Evolutionary conservation across 495 filamentous ascomycete genomes (phyloP).

Genomic region (Lepidopterella palustris): DNA sequence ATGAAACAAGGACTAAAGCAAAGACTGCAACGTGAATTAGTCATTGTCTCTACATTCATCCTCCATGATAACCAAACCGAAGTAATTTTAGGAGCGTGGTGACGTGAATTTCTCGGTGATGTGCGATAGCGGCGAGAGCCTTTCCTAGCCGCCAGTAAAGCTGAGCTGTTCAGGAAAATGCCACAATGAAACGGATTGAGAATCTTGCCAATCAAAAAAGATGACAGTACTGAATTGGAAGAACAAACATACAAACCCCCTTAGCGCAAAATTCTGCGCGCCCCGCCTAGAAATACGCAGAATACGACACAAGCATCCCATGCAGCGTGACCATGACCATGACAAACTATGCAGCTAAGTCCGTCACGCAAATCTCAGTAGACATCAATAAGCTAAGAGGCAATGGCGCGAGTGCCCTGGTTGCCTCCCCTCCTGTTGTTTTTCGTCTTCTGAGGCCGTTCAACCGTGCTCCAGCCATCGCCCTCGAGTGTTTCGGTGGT

Average conservation of each 20-base stretch:
- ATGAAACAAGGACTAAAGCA: background rate
- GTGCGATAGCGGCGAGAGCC: too few species aligned
- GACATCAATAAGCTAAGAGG: constrained; percentile 12
- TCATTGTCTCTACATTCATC: background rate
- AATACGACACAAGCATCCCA: background rate
- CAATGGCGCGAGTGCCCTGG: constrained; percentile 16
- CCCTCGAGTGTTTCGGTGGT: constrained; percentile 21
- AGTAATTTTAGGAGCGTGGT: too few species aligned
- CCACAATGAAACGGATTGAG: background rate
- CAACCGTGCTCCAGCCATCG: constrained; percentile 31
- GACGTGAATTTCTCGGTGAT: too few species aligned
- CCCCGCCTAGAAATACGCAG: background rate
- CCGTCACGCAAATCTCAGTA: background rate
- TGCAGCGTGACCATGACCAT: background rate
- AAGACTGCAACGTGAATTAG: background rate
- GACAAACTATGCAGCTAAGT: background rate
- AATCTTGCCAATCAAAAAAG: background rate
- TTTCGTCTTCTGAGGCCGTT: constrained; percentile 13
- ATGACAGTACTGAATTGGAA: background rate
- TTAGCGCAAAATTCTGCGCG: background rate
- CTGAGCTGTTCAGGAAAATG: too few species aligned
- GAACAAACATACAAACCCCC: background rate
- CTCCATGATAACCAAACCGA: background rate
- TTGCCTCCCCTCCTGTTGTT: constrained; percentile 14
- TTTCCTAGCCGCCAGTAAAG: too few species aligned